These are phyloP conservation scores for Tylopilus rubrobrunneus DNA, from an alignment of 768 basidiomycete genomes.

Conservation along the genomic window DNA sequence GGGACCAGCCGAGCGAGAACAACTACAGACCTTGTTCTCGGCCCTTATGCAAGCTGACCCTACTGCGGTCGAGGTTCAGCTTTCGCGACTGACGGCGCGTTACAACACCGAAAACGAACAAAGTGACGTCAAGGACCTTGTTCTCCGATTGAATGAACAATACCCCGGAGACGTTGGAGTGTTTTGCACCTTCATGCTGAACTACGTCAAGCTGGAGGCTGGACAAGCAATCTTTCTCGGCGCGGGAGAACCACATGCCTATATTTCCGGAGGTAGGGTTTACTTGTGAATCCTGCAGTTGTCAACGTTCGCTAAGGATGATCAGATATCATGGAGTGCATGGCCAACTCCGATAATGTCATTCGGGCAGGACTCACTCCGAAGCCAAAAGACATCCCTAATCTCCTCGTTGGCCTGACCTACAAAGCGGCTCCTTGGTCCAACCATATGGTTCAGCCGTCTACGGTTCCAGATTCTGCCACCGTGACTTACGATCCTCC, in stretches of 20 bases:
- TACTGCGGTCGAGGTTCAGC: slow-evolving; percentile 46
- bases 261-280: slow-evolving; percentile 80
- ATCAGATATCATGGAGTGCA: slow-evolving; percentile 95
- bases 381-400: slow-evolving; percentile 90
- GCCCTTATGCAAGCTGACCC: slow-evolving; percentile 80
- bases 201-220: slow-evolving; percentile 71
- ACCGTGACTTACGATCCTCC: slow-evolving; percentile 82
- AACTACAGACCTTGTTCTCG: slow-evolving; percentile 74
- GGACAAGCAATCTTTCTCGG: slow-evolving; percentile 94
- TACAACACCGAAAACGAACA: slow-evolving; percentile 50
- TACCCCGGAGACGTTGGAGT: slow-evolving; percentile 93
- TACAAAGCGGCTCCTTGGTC: slow-evolving; percentile 69
- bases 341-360: slow-evolving; percentile 99
- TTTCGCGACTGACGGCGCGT: slow-evolving; percentile 55
- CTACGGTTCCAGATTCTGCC: slow-evolving; percentile 39
- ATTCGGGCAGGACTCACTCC: slow-evolving; percentile 98
- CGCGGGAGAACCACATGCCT: slow-evolving; percentile 96
- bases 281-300: background rate
- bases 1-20: slow-evolving; percentile 34
- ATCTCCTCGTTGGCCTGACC: slow-evolving; percentile 82
- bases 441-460: slow-evolving; percentile 67
- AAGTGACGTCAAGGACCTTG: slow-evolving; percentile 55
- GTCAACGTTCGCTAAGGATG: background rate
- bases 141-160: slow-evolving; percentile 60
- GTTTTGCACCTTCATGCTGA: slow-evolving; percentile 87